phyloP scores from a whole-genome alignment of 2,329 filamentous ascomycete species.

The Dendrostoma leiphaemia region DNA sequence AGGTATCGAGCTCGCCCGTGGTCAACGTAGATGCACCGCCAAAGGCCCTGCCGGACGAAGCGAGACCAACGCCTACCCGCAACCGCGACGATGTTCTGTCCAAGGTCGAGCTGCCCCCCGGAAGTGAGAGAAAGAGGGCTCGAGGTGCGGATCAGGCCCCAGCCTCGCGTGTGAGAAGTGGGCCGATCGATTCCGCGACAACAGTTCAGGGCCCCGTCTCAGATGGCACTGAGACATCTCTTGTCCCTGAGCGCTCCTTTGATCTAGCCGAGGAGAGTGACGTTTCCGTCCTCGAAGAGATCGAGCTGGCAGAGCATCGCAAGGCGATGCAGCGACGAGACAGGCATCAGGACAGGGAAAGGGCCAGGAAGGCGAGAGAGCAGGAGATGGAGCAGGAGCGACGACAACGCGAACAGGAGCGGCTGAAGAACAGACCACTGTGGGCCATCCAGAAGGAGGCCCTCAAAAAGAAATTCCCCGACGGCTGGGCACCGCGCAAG shows the following conservation, averaged over 20 bases:
- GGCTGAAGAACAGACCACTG: conserved; percentile 15
- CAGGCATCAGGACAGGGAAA: conserved; percentile 25
- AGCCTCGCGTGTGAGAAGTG: not conserved
- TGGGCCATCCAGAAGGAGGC: conserved; percentile 80
- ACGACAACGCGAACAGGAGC: conserved; percentile 25
- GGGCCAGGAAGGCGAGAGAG: conserved; percentile 28
- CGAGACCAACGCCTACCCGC: not conserved
- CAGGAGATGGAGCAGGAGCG: conserved; percentile 26
- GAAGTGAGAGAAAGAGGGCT: not conserved
- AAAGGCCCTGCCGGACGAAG: not conserved
- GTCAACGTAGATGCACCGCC: not conserved
- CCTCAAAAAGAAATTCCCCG: conserved; percentile 74
- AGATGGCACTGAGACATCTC: not conserved
- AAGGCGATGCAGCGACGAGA: conserved; percentile 43
- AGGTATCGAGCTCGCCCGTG: not conserved
- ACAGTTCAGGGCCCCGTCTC: no score
- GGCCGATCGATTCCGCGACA: not conserved
- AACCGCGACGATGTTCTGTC: not conserved
- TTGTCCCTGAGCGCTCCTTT: not conserved
- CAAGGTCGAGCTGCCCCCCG: not conserved
- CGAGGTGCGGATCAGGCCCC: not conserved
- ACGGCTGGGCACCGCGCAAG: conserved; percentile 80
- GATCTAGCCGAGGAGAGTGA: not conserved
- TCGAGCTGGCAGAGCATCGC: conserved; percentile 20
- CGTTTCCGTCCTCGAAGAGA: not conserved